A percentile compares a stretch with the other conserved stretches of the same genome.
These are phyloP conservation scores for Bipolaris cookei DNA, from an alignment of 2,329 filamentous ascomycete genomes.

Conservation along the genomic window DNA sequence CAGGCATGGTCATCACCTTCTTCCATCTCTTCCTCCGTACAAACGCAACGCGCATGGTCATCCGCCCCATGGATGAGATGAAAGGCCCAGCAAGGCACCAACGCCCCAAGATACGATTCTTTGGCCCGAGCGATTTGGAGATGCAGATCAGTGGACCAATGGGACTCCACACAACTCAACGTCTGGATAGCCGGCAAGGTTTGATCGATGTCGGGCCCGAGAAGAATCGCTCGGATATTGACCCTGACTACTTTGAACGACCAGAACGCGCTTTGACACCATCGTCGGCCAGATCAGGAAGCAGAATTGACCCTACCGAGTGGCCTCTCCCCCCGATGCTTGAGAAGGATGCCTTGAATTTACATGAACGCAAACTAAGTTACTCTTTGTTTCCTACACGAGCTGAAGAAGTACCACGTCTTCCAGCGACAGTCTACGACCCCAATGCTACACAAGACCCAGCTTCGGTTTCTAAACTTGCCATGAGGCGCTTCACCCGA, in stretches of 20 bases:
- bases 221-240: conserved; percentile 47
- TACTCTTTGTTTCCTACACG: conserved; percentile 51
- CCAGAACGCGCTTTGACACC: conserved; percentile 43
- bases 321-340: conserved; percentile 46
- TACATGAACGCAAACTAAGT: conserved; percentile 39
- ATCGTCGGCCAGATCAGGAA: conserved; percentile 34
- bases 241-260: conserved; percentile 42
- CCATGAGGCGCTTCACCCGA: conserved; percentile 41
- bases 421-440: conserved; percentile 50
- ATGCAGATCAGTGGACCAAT: conserved; percentile 51
- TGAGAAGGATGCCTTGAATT: conserved; percentile 26
- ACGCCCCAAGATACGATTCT: conserved; percentile 58
- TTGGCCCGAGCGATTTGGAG: conserved; percentile 52
- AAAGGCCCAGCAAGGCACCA: conserved; percentile 49
- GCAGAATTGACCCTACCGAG: conserved; percentile 42
- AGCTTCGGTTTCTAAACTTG: conserved; percentile 37
- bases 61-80: conserved; percentile 57
- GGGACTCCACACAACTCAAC: conserved; percentile 40
- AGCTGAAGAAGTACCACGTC: conserved; percentile 47
- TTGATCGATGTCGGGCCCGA: conserved; percentile 47
- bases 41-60: conserved; percentile 64
- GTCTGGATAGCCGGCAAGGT: conserved; percentile 45
- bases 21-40: conserved; percentile 72
- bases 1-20: conserved; percentile 68
- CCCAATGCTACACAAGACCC: conserved; percentile 29